Evolutionary conservation across 176 grass and related monocot genomes (phyloP).

Genomic region (Poa annua): DNA sequence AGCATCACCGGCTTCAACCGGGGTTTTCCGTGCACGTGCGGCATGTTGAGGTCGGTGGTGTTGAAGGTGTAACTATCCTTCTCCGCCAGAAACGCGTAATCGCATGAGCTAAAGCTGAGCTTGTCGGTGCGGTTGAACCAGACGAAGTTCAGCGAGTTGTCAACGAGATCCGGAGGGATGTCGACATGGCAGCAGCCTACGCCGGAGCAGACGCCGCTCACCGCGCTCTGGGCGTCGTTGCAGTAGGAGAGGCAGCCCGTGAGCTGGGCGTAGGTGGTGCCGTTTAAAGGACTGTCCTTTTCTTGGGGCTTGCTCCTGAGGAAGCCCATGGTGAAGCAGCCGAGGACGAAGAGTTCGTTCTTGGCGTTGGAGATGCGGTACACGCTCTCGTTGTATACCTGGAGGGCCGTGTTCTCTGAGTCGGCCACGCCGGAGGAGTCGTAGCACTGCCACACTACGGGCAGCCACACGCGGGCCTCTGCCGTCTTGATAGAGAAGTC

Average conservation of each 20-base stretch:
- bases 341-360: too few relatives aligned
- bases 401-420: too few relatives aligned
- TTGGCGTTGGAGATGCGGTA: too few relatives aligned
- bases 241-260: conserved; percentile 36
- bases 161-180: conserved; percentile 26
- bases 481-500: too few relatives aligned
- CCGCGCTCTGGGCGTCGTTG: background rate
- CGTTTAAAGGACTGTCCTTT: too few relatives aligned
- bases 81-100: conserved; percentile 32
- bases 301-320: too few relatives aligned
- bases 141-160: background rate
- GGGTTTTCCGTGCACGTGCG: too few relatives aligned
- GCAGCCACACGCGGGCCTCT: too few relatives aligned
- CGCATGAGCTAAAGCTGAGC: background rate
- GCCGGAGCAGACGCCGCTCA: background rate
- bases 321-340: too few relatives aligned
- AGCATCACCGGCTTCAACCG: conserved; percentile 21
- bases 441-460: too few relatives aligned
- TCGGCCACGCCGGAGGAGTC: too few relatives aligned
- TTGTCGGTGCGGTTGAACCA: rapidly evolving
- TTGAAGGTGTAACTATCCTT: conserved; percentile 5
- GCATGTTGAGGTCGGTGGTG: background rate
- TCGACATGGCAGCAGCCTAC: conserved; percentile 15
- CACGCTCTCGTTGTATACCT: too few relatives aligned
- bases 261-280: background rate